Percentiles rank a stretch among this genome's conserved stretches.
These are phyloP conservation scores for Nigrograna mackinnonii DNA, from an alignment of 2,329 filamentous ascomycete genomes.

Conservation along the genomic window DNA sequence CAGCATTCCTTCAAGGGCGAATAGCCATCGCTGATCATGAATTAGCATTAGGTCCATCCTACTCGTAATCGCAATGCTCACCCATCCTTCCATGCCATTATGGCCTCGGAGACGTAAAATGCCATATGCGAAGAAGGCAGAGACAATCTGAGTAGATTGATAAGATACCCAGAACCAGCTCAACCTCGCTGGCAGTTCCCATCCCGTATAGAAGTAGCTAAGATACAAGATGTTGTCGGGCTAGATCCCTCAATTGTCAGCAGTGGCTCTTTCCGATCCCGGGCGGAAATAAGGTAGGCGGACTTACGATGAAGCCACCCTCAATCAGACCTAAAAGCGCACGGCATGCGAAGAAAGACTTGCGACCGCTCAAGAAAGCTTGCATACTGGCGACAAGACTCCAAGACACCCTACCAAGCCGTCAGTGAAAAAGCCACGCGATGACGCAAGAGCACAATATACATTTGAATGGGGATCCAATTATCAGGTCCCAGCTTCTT, in stretches of 20 bases:
- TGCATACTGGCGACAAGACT: slow-evolving; percentile 64
- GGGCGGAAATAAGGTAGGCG: background rate
- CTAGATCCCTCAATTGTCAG: slow-evolving; percentile 42
- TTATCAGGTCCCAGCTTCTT: slow-evolving; percentile 51
- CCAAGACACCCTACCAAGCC: slow-evolving; percentile 43
- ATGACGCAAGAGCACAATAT: background rate
- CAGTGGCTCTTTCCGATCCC: background rate
- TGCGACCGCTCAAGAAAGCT: slow-evolving; percentile 63
- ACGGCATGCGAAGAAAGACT: slow-evolving; percentile 48
- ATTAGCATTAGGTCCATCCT: background rate
- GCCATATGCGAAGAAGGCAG: slow-evolving; percentile 61
- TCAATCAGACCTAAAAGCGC: slow-evolving; percentile 49
- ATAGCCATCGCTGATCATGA: slow-evolving; percentile 51
- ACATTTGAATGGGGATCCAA: slow-evolving; percentile 49
- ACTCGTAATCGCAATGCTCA: slow-evolving; percentile 2
- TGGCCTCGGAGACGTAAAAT: slow-evolving; percentile 55
- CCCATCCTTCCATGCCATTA: slow-evolving; percentile 57
- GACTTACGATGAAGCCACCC: slow-evolving; percentile 55
- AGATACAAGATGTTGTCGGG: slow-evolving; percentile 69
- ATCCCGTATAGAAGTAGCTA: slow-evolving; percentile 75
- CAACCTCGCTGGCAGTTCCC: slow-evolving; percentile 69
- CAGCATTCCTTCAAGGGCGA: slow-evolving; percentile 45
- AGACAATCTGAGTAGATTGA: slow-evolving; percentile 58
- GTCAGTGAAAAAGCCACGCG: slow-evolving; percentile 1
- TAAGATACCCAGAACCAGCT: slow-evolving; percentile 74